Evolutionary conservation across 139 green algal genomes (phyloP).

Genomic region (Trebouxia sp.): DNA sequence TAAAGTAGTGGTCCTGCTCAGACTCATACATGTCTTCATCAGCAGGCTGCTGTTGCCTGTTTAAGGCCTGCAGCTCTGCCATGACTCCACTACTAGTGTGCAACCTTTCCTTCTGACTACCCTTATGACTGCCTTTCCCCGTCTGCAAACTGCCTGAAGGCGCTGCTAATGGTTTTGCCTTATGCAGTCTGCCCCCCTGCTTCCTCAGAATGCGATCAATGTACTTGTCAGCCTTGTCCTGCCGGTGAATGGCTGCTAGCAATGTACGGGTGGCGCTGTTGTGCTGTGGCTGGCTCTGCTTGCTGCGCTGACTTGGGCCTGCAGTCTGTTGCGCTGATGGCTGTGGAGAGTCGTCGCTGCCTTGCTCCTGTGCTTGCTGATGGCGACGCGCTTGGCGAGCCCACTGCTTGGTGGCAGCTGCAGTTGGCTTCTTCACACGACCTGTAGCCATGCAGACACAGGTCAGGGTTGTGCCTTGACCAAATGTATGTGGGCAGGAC

Average conservation of each 20-base stretch:
- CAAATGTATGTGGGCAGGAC: neutral
- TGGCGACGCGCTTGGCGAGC: slow-evolving; percentile 23
- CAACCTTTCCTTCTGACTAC: neutral
- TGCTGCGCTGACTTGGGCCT: neutral
- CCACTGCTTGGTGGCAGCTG: slow-evolving; percentile 25
- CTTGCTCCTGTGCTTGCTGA: slow-evolving; percentile 4
- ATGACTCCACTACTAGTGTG: neutral
- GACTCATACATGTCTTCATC: slow-evolving; percentile 5
- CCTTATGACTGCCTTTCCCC: neutral
- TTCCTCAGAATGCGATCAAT: slow-evolving; percentile 23
- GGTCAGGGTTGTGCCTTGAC: neutral
- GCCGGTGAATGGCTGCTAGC: slow-evolving; percentile 8
- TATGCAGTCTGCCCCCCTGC: neutral
- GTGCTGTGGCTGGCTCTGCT: neutral
- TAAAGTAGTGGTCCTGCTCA: slow-evolving; percentile 8
- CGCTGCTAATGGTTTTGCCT: neutral
- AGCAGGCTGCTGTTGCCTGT: neutral
- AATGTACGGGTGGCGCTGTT: neutral
- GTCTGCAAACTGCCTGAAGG: neutral
- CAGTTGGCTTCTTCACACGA: slow-evolving; percentile 7
- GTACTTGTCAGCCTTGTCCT: slow-evolving; percentile 24
- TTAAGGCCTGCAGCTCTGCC: neutral
- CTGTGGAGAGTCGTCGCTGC: neutral
- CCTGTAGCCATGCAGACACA: neutral
- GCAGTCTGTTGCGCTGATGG: neutral